Percentiles rank a stretch among this genome's conserved stretches.
These are phyloP conservation scores for Phytophthora podocarpi DNA, from an alignment of 352 stramenopile species.

Conservation along the genomic window DNA sequence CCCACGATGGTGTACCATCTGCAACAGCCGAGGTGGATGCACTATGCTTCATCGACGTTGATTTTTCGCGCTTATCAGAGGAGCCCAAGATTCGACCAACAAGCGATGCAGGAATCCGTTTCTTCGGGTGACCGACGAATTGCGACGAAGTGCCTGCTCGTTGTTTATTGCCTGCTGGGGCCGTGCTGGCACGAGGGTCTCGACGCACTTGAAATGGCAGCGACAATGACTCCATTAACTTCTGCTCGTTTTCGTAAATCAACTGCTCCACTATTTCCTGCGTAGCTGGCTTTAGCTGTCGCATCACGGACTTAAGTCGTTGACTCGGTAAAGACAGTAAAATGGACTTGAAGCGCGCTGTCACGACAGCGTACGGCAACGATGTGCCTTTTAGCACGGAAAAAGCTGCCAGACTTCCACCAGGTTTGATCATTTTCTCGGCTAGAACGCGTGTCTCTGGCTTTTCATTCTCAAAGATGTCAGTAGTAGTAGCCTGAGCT, in stretches of 20 bases:
- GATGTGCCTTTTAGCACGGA: conserved; percentile 36
- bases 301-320: conserved; percentile 57
- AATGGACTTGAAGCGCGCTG: conserved; percentile 64
- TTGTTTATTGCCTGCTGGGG: conserved; percentile 12
- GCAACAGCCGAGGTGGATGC: conserved; percentile 25
- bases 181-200: conserved; percentile 20
- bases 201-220: conserved; percentile 31
- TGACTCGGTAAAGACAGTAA: conserved; percentile 51
- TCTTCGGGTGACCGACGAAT: conserved; percentile 9
- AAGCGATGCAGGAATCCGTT: conserved; percentile 15
- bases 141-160: not conserved
- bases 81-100: conserved; percentile 24
- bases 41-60: conserved; percentile 30
- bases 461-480: conserved; percentile 19
- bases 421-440: conserved; percentile 55
- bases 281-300: conserved; percentile 40
- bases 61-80: conserved; percentile 18
- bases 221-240: conserved; percentile 36
- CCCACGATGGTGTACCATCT: conserved; percentile 45
- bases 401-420: conserved; percentile 36
- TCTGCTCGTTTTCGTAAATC: conserved; percentile 43
- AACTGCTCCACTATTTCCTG: conserved; percentile 39
- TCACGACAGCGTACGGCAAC: conserved; percentile 45
- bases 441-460: conserved; percentile 28
- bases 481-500: not conserved